Evolutionary conservation across 1,139 yeast genomes (phyloP), one percentile per base, ranked within the genome.

Genomic region (Candida pseudoviswanathii): DNA sequence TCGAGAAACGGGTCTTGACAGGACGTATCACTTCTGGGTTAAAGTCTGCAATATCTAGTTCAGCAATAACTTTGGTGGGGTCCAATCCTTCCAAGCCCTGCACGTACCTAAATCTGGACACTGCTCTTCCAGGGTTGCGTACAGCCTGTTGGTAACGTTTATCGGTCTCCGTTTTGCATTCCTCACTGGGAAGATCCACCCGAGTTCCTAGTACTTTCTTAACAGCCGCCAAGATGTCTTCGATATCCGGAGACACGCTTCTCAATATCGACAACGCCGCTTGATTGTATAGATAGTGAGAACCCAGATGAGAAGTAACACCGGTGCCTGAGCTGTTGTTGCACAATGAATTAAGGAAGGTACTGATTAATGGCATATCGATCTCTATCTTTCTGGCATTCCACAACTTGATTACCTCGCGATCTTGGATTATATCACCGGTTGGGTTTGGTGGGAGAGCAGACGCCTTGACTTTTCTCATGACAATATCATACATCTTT

Each of bases 321-420:
- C 71, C 70, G 4, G 74, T 69, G 2, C 72, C 71, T 30, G 58
- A 54, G n/a, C 55, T 51, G 46, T 67, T 65, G 50, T 67, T 62
- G 50, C 63, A 70, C 43, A 73, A 68, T 22, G 70, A 62, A 8
- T 66, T 54, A 48, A 70, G 69, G 8, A 63, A 68, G 2, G 65
- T 56, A 2, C 65, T 69, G 45, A 75, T 65, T 8, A 64, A 44
- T 60, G 31, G 65, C 59, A 47, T 39, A 45, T 53, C 56, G 11
- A 53, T 47, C 4, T 53, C 37, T 6, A 51, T 26, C 41, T 40
- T 39, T 7, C 34, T 33, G n/a, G 33, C 40, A 10, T 41, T 22
- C 49, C 48, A 51, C 3, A 9, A 22, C 6, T 27, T 21, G 26
- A 48, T 40, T 4, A 36, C 38, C 25, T 43, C 27, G 21, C 22